Percentiles rank a stretch among this genome's conserved stretches.
Conservation (phyloP, 202 grass and related monocot genomes). For the Zoysia matrella region DNA sequence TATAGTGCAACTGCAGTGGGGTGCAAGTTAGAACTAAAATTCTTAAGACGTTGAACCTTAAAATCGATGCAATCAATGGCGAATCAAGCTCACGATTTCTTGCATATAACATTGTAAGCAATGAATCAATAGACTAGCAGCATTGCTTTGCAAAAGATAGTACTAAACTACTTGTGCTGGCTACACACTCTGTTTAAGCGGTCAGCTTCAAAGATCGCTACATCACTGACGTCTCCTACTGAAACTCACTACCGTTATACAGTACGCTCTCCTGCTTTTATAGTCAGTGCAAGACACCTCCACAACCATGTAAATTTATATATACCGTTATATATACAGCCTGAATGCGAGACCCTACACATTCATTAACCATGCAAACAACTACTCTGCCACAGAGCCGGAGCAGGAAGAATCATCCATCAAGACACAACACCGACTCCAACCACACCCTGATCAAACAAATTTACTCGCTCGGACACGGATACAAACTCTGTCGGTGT, state of each 20-base stretch:
- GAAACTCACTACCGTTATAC: not conserved
- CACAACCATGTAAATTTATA: not conserved
- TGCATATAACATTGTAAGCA: too few species aligned
- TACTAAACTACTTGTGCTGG: not conserved
- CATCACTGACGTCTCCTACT: not conserved
- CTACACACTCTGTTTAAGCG: not conserved
- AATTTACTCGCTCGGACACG: not conserved
- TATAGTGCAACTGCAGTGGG: too few species aligned
- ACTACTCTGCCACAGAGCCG: not conserved
- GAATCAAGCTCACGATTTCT: too few species aligned
- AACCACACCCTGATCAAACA: constrained; percentile 8
- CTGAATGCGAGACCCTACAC: constrained; percentile 22
- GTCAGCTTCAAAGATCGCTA: not conserved
- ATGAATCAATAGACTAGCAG: too few species aligned
- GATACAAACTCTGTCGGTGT: constrained; percentile 33
- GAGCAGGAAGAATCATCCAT: constrained; percentile 43
- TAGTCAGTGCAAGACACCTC: constrained; percentile 4
- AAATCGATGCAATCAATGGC: too few species aligned
- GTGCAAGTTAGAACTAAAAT: too few species aligned
- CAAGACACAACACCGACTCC: constrained; percentile 36
- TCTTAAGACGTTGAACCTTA: too few species aligned
- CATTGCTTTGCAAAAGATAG: too few species aligned
- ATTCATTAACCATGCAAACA: not conserved
- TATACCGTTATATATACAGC: not conserved
- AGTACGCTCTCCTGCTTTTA: constrained; percentile 19